Base-by-base conservation (phyloP, 1,139 yeast species). In the Cylindricascospora bacillispora region DNA sequence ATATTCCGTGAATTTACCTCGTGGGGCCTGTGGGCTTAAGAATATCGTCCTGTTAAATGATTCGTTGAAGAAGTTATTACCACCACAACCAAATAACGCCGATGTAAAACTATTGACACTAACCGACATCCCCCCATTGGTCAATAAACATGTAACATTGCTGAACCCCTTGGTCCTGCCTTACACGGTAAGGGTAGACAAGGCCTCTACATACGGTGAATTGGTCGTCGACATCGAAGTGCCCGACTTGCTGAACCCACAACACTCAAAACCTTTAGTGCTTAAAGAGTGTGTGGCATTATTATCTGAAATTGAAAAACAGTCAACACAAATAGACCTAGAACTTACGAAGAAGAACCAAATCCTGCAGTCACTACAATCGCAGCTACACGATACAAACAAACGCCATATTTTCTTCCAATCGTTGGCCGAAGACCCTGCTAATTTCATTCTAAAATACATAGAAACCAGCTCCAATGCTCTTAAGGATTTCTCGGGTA, bases 141-240 rank as follows among this genome's bases (percentile, higher is more conserved):
- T 29, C 11, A 72, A 74, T 32, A 69, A 66, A 34, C 67, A 71
- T 31, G 45, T 73, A 30, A 54, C 57, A 25, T 93, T 93, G 10
- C 62, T 79, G 14, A 73, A 74, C 37, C 94, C 95, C 12, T 70
- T 83, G 24, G 65, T 66, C 20, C 45, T 85, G 22, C 75, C 75
- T 29, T 82, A 80, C 52, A 71, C 67, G 35, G 67, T 85, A 22
- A 67, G 72, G 43, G 80, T 86, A 2, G 73, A 74, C 35, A 68
- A 65, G 37, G 77, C 79, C 22, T 63, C 77, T n/a, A 79, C 85
- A 1, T 58, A 79, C 37, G 93, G 93, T 12, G 92, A 80, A 25
- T 59, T 68, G 7, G 73, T 78, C n/a, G 59, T 75, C 36, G 95
- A 85, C 49, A 63, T 85, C 32, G 70, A 66, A 34, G 66, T 73